Evolutionary conservation across 176 grass and related monocot genomes (phyloP).

Genomic region (Oryza glaberrima): DNA sequence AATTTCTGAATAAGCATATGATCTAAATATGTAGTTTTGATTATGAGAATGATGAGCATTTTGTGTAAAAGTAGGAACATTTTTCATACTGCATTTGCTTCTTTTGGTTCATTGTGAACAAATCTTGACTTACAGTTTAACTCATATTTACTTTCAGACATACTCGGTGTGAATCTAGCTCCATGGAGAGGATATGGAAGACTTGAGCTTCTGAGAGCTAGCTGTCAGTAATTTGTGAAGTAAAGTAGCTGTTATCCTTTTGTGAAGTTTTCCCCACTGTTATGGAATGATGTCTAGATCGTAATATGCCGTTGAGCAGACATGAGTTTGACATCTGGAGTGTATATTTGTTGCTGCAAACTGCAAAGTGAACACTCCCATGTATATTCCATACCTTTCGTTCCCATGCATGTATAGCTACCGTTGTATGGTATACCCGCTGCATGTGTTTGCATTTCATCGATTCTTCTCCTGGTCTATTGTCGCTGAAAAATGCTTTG

Average conservation of each 20-base stretch:
- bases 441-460: neutral
- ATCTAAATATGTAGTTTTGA: neutral
- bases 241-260: conserved; percentile 1
- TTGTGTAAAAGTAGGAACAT: neutral
- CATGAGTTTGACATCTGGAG: conserved; percentile 29
- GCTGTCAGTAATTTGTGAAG: conserved; percentile 21
- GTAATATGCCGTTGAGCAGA: conserved; percentile 27
- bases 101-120: neutral
- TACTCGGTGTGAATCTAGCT: conserved; percentile 22
- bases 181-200: conserved; percentile 29
- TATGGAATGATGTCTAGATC: conserved; percentile 36
- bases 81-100: neutral
- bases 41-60: neutral
- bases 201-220: conserved; percentile 24
- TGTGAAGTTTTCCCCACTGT: neutral
- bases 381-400: conserved; percentile 16
- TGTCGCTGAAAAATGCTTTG: neutral
- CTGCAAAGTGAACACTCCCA: conserved; percentile 13
- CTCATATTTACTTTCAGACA: conserved; percentile 37
- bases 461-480: neutral
- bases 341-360: conserved; percentile 33
- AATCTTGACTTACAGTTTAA: conserved; percentile 22
- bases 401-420: conserved; percentile 18
- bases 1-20: neutral
- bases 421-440: neutral